A percentile compares a stretch with the other conserved stretches of the same genome.
Conservation (phyloP, 2,329 filamentous ascomycete genomes). For the Fusarium sp. region DNA sequence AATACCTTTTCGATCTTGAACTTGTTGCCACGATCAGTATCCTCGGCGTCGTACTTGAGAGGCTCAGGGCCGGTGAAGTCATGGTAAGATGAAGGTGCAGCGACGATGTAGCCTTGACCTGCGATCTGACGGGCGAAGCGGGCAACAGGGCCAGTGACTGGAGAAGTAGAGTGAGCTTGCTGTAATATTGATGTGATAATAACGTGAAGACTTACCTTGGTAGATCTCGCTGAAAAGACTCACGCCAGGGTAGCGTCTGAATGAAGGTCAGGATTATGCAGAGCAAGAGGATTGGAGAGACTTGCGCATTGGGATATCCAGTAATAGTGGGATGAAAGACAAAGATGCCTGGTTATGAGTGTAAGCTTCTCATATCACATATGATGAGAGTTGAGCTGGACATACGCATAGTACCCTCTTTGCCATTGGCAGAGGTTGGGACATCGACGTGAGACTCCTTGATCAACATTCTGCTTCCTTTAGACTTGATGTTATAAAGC, state of each 20-base stretch:
- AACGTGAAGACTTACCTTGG: conserved; percentile 69
- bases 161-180: background rate
- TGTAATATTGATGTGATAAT: background rate
- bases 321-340: conserved; percentile 87
- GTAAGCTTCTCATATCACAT: conserved; percentile 11
- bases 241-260: conserved; percentile 80
- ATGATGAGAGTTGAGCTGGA: conserved; percentile 24
- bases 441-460: conserved; percentile 63
- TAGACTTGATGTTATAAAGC: background rate
- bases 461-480: conserved; percentile 57
- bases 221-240: conserved; percentile 95
- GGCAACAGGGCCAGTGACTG: conserved; percentile 89
- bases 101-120: conserved; percentile 92
- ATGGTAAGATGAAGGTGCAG: conserved; percentile 89
- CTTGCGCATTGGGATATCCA: conserved; percentile 85
- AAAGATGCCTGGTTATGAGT: conserved; percentile 74
- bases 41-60: conserved; percentile 84
- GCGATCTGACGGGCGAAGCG: conserved; percentile 93
- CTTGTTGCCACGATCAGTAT: conserved; percentile 86
- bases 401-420: conserved; percentile 63
- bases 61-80: conserved; percentile 89
- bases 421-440: conserved; percentile 60
- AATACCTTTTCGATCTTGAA: conserved; percentile 83
- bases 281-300: background rate
- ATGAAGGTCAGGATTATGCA: background rate